Evolutionary conservation across 2,329 filamentous ascomycete genomes (phyloP).

Genomic region (Diplodia mutila): DNA sequence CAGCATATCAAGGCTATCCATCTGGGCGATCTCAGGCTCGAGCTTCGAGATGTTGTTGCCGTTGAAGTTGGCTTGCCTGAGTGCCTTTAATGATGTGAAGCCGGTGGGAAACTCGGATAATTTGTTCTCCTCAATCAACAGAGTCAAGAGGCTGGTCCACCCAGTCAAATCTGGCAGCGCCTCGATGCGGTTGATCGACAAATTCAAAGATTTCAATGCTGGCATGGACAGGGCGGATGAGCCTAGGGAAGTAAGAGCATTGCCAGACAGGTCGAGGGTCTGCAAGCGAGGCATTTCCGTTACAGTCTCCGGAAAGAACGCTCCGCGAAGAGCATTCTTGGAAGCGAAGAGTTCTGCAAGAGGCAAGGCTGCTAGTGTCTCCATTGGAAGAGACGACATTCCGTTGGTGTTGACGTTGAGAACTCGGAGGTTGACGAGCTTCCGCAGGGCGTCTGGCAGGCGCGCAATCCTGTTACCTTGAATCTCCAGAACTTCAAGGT

Average conservation of each 20-base stretch:
- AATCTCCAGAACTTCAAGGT: constrained; percentile 80
- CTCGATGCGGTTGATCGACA: constrained; percentile 81
- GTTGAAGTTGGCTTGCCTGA: constrained; percentile 81
- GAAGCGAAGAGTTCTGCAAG: constrained; percentile 73
- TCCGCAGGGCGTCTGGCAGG: constrained; percentile 69
- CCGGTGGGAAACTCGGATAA: constrained; percentile 76
- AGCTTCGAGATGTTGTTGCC: constrained; percentile 80
- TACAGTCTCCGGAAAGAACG: constrained; percentile 64
- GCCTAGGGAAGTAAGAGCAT: constrained; percentile 65
- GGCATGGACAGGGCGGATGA: constrained; percentile 65
- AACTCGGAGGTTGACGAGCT: constrained; percentile 70
- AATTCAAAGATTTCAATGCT: constrained; percentile 70
- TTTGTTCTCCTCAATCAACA: constrained; percentile 81
- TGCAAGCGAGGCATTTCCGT: constrained; percentile 65
- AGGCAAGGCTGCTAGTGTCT: constrained; percentile 67
- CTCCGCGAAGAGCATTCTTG: constrained; percentile 77
- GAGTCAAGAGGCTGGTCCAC: constrained; percentile 73
- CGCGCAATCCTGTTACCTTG: constrained; percentile 76
- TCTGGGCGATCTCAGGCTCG: constrained; percentile 75
- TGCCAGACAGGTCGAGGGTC: constrained; percentile 75
- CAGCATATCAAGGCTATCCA: constrained; percentile 76
- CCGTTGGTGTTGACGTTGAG: constrained; percentile 77
- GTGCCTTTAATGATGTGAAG: constrained; percentile 66
- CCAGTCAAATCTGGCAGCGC: constrained; percentile 72
- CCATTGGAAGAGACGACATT: constrained; percentile 72